Percentiles rank a stretch among this genome's conserved stretches.
Evolutionary conservation across 805 yeast genomes (phyloP).

Genomic region (Pichia eremophila): DNA sequence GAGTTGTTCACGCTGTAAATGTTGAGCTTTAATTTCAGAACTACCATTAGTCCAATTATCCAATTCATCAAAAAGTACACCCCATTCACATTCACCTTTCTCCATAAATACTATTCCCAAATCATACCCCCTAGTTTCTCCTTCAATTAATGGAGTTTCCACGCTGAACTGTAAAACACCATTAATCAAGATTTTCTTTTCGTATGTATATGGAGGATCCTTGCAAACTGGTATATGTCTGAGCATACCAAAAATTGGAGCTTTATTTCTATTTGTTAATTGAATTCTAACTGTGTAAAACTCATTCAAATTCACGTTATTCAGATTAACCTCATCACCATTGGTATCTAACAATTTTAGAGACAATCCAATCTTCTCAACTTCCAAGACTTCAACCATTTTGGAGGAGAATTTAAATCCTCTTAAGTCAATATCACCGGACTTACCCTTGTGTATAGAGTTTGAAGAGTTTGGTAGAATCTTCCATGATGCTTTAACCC

Average conservation of each 20-base stretch:
- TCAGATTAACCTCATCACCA: slow-evolving; percentile 10
- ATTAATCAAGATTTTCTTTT: slow-evolving; percentile 54
- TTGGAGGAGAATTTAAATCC: slow-evolving; percentile 50
- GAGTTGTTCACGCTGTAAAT: slow-evolving; percentile 31
- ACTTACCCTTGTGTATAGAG: slow-evolving; percentile 25
- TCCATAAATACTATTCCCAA: slow-evolving; percentile 60
- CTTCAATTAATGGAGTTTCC: slow-evolving; percentile 33
- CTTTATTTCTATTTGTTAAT: slow-evolving; percentile 38
- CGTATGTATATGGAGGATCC: slow-evolving; percentile 27
- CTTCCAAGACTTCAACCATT: slow-evolving; percentile 48
- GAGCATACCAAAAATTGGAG: slow-evolving; percentile 42
- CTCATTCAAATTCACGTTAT: slow-evolving; percentile 33
- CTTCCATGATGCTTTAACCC: slow-evolving; percentile 60
- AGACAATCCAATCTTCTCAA: slow-evolving; percentile 38
- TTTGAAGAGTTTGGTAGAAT: slow-evolving; percentile 20
- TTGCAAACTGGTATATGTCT: slow-evolving; percentile 46
- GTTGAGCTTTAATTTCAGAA: slow-evolving; percentile 23
- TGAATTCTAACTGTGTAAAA: slow-evolving; percentile 43
- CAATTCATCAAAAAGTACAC: slow-evolving; percentile 46
- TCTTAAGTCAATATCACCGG: slow-evolving; percentile 59
- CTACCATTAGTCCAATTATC: slow-evolving; percentile 18
- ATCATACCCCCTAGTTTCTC: slow-evolving; percentile 31
- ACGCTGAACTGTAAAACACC: slow-evolving; percentile 61
- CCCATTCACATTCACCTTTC: slow-evolving; percentile 78
- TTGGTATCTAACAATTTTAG: slow-evolving; percentile 22